phyloP scores from a whole-genome alignment of 192 early-diverging fungal species.

The Podila minutissima region DNA sequence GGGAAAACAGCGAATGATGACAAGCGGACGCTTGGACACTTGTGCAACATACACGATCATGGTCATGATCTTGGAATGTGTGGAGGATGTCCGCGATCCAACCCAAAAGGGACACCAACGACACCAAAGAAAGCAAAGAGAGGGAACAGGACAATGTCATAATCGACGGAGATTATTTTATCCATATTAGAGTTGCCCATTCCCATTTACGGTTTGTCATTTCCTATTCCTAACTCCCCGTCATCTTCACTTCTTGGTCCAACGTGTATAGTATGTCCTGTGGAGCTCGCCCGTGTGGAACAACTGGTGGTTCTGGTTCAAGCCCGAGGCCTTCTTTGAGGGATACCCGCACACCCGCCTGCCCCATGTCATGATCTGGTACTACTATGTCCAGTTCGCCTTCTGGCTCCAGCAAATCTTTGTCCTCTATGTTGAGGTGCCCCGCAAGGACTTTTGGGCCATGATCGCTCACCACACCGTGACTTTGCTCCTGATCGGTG shows the following conservation, averaged over 20 bases:
- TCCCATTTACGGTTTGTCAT: not conserved
- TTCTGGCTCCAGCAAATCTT: constrained; percentile 72
- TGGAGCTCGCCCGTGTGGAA: constrained; percentile 71
- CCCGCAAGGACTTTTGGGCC: constrained; percentile 66
- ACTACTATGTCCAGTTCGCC: constrained; percentile 66
- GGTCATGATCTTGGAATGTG: no score
- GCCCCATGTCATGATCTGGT: constrained; percentile 60
- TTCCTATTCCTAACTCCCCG: not conserved
- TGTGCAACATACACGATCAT: no score
- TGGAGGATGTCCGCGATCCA: not conserved
- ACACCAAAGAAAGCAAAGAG: not conserved
- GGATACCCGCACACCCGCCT: constrained; percentile 63
- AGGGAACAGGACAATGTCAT: no score
- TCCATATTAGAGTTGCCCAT: not conserved
- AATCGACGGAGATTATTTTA: constrained; percentile 1
- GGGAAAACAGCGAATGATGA: no score
- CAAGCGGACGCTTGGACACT: no score
- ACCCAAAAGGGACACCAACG: not conserved
- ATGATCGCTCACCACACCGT: constrained; percentile 68
- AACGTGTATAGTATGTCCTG: constrained; percentile 62
- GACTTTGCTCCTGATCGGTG: constrained; percentile 65
- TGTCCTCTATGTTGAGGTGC: constrained; percentile 66
- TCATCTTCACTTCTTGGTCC: not conserved
- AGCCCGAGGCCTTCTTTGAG: constrained; percentile 60
- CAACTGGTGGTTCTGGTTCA: constrained; percentile 54